Evolutionary conservation across 225 moss, liverwort and hornwort species (phyloP).

Genomic region (Straminergon stramineum): DNA sequence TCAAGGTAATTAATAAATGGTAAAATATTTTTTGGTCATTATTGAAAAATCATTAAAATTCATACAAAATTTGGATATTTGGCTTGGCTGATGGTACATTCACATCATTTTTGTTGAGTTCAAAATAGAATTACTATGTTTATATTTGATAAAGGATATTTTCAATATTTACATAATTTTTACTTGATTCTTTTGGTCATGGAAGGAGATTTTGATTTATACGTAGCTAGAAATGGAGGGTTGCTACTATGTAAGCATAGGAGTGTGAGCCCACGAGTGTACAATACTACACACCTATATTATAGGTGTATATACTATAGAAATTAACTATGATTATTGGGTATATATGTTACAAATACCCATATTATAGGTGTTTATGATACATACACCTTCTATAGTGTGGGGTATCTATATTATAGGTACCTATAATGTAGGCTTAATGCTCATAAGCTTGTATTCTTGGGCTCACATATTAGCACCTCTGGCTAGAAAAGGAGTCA

Average conservation of each 20-base stretch:
- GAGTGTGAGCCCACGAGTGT: too few relatives aligned
- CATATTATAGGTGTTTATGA: too few relatives aligned
- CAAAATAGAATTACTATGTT: accelerated
- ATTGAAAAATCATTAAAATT: not conserved
- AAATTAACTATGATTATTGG: too few relatives aligned
- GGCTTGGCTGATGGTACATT: not conserved
- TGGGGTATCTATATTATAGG: too few relatives aligned
- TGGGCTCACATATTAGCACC: too few relatives aligned
- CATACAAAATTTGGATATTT: not conserved
- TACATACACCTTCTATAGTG: too few relatives aligned
- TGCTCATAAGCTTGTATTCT: too few relatives aligned
- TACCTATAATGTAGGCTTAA: too few relatives aligned
- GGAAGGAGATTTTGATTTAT: not conserved
- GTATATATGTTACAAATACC: too few relatives aligned
- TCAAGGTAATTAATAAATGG: not conserved
- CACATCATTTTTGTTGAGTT: not conserved
- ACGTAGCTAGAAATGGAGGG: accelerated
- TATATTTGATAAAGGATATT: not conserved
- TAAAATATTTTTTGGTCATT: not conserved
- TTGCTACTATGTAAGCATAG: too few relatives aligned
- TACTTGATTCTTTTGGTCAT: accelerated
- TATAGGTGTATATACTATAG: too few relatives aligned
- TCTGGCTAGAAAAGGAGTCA: accelerated
- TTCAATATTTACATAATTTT: not conserved
- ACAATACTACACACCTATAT: too few relatives aligned